Evolutionary conservation across 495 filamentous ascomycete genomes (phyloP).

Genomic region (Haplographium delicatum): DNA sequence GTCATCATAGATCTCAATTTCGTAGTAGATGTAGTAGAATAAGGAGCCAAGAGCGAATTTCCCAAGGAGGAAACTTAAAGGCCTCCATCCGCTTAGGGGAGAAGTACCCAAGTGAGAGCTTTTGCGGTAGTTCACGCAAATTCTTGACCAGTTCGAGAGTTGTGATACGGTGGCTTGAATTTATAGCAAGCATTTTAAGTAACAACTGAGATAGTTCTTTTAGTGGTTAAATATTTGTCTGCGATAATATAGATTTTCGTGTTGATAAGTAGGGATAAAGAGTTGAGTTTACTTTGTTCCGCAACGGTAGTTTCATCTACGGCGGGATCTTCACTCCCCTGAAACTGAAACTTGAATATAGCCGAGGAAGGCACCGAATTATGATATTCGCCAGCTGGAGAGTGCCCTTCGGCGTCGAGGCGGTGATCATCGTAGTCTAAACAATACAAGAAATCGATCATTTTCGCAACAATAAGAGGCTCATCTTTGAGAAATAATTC

Average conservation of each 20-base stretch:
- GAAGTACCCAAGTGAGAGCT: too few relatives aligned
- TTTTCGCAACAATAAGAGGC: slow-evolving; percentile 6
- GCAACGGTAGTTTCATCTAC: background rate
- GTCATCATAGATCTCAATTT: slow-evolving; percentile 34
- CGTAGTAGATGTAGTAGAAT: slow-evolving; percentile 35
- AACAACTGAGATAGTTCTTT: too few relatives aligned
- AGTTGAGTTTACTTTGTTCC: background rate
- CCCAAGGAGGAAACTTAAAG: too few relatives aligned
- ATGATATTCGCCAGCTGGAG: background rate
- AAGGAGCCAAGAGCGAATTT: slow-evolving; percentile 35
- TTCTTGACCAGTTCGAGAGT: too few relatives aligned
- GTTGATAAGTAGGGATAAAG: background rate
- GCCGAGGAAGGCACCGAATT: background rate
- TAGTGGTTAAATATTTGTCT: slow-evolving; percentile 16
- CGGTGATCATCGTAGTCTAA: slow-evolving; percentile 1
- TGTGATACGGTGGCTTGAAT: too few relatives aligned
- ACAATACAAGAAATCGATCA: slow-evolving; percentile 10
- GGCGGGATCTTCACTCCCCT: background rate
- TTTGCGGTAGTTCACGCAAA: too few relatives aligned
- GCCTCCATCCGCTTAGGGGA: too few relatives aligned
- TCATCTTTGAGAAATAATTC: slow-evolving; percentile 11
- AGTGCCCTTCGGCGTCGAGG: background rate
- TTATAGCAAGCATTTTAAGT: too few relatives aligned
- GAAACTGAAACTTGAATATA: background rate
- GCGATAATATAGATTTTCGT: slow-evolving; percentile 13